A percentile compares a stretch with the other conserved stretches of the same genome.
These are phyloP conservation scores for Aphanomyces euteiches DNA, from an alignment of 352 stramenopile species.

Conservation along the genomic window DNA sequence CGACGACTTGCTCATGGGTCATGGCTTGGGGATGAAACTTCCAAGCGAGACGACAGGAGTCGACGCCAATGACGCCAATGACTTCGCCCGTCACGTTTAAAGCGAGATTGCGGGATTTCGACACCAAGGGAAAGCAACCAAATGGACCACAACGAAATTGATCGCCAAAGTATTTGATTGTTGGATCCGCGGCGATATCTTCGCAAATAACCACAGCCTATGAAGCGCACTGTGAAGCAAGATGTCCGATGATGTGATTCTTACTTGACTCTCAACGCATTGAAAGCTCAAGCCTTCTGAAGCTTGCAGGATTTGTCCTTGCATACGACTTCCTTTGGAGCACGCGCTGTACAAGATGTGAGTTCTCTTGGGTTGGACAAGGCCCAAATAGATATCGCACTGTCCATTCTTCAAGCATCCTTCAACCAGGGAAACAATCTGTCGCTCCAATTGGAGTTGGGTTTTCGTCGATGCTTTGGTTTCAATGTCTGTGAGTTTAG, in stretches of 20 bases:
- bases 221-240: neutral
- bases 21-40: conserved; percentile 55
- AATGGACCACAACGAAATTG: conserved; percentile 14
- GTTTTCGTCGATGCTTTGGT: conserved; percentile 34
- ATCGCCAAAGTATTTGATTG: conserved; percentile 14
- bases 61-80: conserved; percentile 56
- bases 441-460: conserved; percentile 56
- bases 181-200: conserved; percentile 16
- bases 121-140: conserved; percentile 14
- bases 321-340: conserved; percentile 54
- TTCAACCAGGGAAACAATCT: conserved; percentile 52
- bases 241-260: neutral
- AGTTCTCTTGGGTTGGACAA: conserved; percentile 54
- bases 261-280: conserved; percentile 21
- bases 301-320: conserved; percentile 33
- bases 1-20: conserved; percentile 43
- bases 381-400: conserved; percentile 66
- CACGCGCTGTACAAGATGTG: conserved; percentile 47
- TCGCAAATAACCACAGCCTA: conserved; percentile 26
- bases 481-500: conserved; percentile 39
- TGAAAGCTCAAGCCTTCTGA: conserved; percentile 20
- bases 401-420: conserved; percentile 49
- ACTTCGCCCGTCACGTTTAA: neutral
- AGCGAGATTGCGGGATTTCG: neutral
- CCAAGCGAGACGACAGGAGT: conserved; percentile 51